phyloP scores from a whole-genome alignment of 192 early-diverging fungal genomes.

The Lobosporangium transversale region DNA sequence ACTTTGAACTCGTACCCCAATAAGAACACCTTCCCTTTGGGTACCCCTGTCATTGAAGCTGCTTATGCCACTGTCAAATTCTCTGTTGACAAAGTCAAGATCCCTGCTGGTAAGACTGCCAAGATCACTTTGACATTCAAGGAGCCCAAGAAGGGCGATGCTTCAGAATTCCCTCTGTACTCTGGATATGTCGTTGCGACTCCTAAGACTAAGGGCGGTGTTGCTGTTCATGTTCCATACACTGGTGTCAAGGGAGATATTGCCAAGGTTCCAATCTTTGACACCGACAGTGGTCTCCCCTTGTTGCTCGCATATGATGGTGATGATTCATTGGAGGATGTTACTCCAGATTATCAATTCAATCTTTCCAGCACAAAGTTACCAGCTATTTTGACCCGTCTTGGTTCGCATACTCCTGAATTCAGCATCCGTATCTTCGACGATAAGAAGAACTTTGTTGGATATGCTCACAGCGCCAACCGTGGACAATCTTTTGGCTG shows the following conservation, averaged over 20 bases:
- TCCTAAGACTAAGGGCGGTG: slow-evolving; percentile 15
- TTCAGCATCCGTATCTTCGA: slow-evolving; percentile 14
- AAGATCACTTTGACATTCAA: slow-evolving; percentile 22
- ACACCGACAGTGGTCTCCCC: slow-evolving; percentile 15
- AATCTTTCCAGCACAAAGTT: background rate
- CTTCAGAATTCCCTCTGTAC: slow-evolving; percentile 46
- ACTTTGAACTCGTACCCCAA: slow-evolving; percentile 30
- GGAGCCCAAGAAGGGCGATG: slow-evolving; percentile 23
- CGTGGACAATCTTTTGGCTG: background rate
- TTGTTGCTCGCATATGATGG: slow-evolving; percentile 9
- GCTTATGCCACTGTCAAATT: slow-evolving; percentile 23
- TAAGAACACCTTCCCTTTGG: slow-evolving; percentile 5
- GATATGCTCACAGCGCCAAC: background rate
- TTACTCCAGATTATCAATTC: background rate
- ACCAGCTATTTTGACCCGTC: slow-evolving; percentile 7
- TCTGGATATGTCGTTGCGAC: slow-evolving; percentile 57
- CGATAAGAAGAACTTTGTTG: slow-evolving; percentile 1
- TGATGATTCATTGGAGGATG: background rate
- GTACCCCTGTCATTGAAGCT: slow-evolving; percentile 3
- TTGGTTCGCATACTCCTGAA: slow-evolving; percentile 22
- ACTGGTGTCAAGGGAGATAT: slow-evolving; percentile 54
- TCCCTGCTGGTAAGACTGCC: slow-evolving; percentile 15
- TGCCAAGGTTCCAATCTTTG: slow-evolving; percentile 54
- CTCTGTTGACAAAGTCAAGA: slow-evolving; percentile 14
- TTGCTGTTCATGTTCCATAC: slow-evolving; percentile 57